Percentiles rank a stretch among this genome's conserved stretches.
Conservation (phyloP, 768 basidiomycete species). For the Rhodotorula babjevae region DNA sequence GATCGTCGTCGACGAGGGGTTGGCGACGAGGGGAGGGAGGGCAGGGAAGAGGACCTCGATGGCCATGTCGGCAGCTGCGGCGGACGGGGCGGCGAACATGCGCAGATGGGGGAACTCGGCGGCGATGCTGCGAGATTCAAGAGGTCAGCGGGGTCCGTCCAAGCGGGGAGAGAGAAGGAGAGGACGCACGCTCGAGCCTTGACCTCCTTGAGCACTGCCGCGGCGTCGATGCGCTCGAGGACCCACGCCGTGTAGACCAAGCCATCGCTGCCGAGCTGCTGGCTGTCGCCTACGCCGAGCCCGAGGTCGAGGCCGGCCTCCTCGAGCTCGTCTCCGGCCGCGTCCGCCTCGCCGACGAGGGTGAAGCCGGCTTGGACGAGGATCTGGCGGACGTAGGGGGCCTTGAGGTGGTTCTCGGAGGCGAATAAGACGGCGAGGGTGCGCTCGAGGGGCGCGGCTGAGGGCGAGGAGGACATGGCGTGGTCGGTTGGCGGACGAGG, state of each 20-base stretch:
- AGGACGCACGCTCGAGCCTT: neutral
- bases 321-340: constrained; percentile 15
- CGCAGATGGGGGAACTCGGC: neutral
- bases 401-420: neutral
- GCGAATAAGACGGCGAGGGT: constrained; percentile 20
- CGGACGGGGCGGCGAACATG: constrained; percentile 6
- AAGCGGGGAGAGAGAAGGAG: no score
- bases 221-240: constrained; percentile 6
- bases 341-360: neutral
- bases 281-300: neutral
- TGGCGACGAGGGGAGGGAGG: neutral
- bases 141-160: neutral
- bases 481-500: neutral
- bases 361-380: constrained; percentile 4
- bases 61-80: constrained; percentile 3
- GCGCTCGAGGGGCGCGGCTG: neutral
- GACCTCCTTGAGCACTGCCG: neutral
- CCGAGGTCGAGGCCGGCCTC: constrained; percentile 30
- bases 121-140: neutral
- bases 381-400: neutral
- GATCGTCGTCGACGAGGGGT: neutral
- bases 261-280: neutral
- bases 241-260: neutral
- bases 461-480: neutral
- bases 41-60: constrained; percentile 16